Base-by-base conservation (phyloP, 176 grass and related monocot genomes). In the Bothriochloa decipiens region DNA sequence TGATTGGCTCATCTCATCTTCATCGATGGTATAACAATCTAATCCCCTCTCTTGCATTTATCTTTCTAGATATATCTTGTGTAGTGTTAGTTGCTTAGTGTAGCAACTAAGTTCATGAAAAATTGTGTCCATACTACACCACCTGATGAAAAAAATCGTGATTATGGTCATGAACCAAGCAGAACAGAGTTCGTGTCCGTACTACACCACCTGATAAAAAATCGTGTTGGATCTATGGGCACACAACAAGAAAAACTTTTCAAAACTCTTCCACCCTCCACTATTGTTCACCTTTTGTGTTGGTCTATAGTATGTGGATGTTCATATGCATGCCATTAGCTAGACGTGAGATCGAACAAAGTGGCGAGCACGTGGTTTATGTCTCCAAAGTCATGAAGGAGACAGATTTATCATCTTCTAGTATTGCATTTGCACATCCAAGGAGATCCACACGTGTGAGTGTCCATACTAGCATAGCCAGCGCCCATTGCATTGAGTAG, bases 371-470 rank as follows among this genome's bases (percentile, higher is more conserved):
- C 57, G 67, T 88, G 81, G 33, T 22, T 11, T 43, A 43, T 72
- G 39, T 78, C 49, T 50, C 52, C 9, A 8, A 33, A 69, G 35
- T 33, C 74, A 61, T 70, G 18, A 58, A 53, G 73, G 50, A 41
- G 40, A 29, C 7, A 9, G 14, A 45, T 7, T 49, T 63, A 61
- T 60, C 49, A 82, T 57, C 15, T 7, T 9, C 1, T 53, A 53
- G 50, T 27, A 27, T 37, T 78, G 18, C 36, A 25, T 45, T 45
- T 46, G 71, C 15, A 50, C 46, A 76, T 78, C 72, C 66, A 86
- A 78, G 65, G 32, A 36, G 39, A 78, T n/a, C 45, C 84, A 84
- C 91, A 87, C 87, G 87, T 90, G 87, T 84, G 84, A 16, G 26
- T 80, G 84, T 78, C 83, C 83, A 86, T 70, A 68, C 69, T 57